Evolutionary conservation across 768 basidiomycete genomes (phyloP), one percentile per base, ranked within the genome.

Genomic region (Piloderma croceum): DNA sequence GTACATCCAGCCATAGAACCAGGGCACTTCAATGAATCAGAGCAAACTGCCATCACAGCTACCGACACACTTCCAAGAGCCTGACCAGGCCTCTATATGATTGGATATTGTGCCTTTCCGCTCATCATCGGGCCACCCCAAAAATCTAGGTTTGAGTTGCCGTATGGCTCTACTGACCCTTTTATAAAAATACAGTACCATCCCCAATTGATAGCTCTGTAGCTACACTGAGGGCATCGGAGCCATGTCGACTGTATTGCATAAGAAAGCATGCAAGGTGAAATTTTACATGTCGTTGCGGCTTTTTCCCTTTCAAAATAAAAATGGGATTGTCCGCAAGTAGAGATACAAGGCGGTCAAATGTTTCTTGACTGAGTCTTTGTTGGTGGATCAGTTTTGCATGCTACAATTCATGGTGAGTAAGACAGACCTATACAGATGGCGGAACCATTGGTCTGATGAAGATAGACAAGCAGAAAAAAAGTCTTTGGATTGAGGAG

Each of bases 1-100:
- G 27, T 38, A 49, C 12, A 31, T 20, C 18, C 20, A 36, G 27
- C 45, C 42, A 42, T 46, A 39, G 4, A 43, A n/a, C 17, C 24
- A 19, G 13, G 47, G 49, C 13, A 27, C 21, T 10, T 35, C 27
- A 13, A 9, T 25, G 13, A 44, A 23, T 7, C 20, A 13, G n/a
- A 52, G 33, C 11, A 34, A 42, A 31, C 25, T 40, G 4, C 50
- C 44, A 36, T 52, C 50, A 1, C 44, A 44, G 23, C 36, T 42
- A 3, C 48, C 47, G 22, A 49, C n/a, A 36, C 50, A 52, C 10
- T 38, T 34, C 18, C 34, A 35, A 34, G 49, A 52, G n/a, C 50
- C 50, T n/a, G 39, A 44, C 7, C 4, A 22, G 9, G 13, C 27
- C 27, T 38, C 15, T 23, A 47, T 44, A 6, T 10, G 15, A 4